phyloP scores from a whole-genome alignment of 2,329 filamentous ascomycete genomes.

The Fonsecaea erecta region DNA sequence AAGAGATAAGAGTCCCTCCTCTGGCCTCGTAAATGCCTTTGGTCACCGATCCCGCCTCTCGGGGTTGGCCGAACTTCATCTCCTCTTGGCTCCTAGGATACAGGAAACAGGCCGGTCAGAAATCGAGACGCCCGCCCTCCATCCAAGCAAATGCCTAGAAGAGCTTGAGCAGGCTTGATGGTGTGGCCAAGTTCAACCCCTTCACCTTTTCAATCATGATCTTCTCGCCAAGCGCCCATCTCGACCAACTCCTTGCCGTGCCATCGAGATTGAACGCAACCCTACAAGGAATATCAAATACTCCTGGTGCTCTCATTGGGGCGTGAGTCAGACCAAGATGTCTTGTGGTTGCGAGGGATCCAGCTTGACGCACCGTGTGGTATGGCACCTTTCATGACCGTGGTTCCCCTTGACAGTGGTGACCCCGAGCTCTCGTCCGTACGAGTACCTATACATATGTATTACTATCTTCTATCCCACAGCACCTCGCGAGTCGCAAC shows the following conservation, averaged over 20 bases:
- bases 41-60: background rate
- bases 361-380: background rate
- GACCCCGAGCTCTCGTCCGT: background rate
- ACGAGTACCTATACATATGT: background rate
- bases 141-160: slow-evolving; percentile 24
- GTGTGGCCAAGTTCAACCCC: background rate
- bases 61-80: background rate
- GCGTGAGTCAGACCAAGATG: background rate
- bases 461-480: background rate
- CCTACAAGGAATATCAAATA: background rate
- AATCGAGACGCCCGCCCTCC: background rate
- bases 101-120: background rate
- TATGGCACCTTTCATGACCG: background rate
- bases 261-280: background rate
- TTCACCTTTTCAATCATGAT: background rate
- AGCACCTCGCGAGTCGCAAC: background rate
- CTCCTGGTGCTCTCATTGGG: background rate
- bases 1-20: background rate
- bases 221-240: background rate
- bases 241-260: background rate
- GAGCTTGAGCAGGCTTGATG: slow-evolving; percentile 10
- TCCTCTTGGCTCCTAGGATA: background rate
- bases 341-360: background rate
- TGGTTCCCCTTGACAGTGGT: background rate
- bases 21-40: background rate